phyloP scores from a whole-genome alignment of 345 rosid species.

The Microthlaspi erraticum region DNA sequence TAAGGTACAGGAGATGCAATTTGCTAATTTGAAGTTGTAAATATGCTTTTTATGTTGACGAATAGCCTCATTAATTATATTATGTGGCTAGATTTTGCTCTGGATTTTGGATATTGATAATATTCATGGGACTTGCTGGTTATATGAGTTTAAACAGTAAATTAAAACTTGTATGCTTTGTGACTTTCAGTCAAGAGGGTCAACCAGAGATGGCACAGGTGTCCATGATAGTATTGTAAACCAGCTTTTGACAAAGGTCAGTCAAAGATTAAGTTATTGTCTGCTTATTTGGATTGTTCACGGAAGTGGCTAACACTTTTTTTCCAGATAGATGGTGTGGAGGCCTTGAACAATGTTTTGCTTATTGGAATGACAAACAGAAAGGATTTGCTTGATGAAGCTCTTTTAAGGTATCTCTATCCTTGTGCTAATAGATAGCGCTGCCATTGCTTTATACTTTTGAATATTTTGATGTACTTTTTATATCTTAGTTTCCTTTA shows the following conservation, averaged over 20 bases:
- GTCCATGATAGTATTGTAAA: slow-evolving; percentile 98
- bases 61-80: slow-evolving; percentile 6
- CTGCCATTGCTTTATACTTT: neutral
- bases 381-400: slow-evolving; percentile 99
- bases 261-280: slow-evolving; percentile 35
- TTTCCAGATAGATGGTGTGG: slow-evolving; percentile 99
- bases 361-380: slow-evolving; percentile 99
- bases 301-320: slow-evolving; percentile 31
- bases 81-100: neutral
- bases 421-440: slow-evolving; percentile 14
- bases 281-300: neutral
- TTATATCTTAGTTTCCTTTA: neutral
- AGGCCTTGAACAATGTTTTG: slow-evolving; percentile 95
- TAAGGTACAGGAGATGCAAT: slow-evolving; percentile 63
- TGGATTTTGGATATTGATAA: slow-evolving; percentile 2
- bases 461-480: slow-evolving; percentile 18
- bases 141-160: slow-evolving; percentile 2
- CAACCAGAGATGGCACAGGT: slow-evolving; percentile 97
- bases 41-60: slow-evolving; percentile 18
- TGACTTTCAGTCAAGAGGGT: slow-evolving; percentile 87
- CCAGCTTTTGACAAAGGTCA: slow-evolving; percentile 96
- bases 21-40: slow-evolving; percentile 16
- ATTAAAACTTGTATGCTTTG: slow-evolving; percentile 24
- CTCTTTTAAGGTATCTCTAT: slow-evolving; percentile 81
- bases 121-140: slow-evolving; percentile 10